Evolutionary conservation across 2,329 filamentous ascomycete genomes (phyloP).

Genomic region (Neonectria ditissima): DNA sequence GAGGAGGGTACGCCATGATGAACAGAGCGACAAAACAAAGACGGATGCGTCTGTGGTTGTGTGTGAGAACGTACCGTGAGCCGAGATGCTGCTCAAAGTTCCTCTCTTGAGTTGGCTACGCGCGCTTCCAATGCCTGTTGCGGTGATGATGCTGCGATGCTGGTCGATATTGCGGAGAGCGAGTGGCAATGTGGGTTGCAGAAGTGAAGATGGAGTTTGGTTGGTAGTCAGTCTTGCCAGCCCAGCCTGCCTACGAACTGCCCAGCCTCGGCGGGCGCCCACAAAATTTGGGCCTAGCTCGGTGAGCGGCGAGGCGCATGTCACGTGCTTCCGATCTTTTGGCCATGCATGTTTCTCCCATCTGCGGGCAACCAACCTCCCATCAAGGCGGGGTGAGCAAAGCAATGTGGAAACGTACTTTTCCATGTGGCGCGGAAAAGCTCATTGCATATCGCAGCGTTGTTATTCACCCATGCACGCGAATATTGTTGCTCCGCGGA

Average conservation of each 20-base stretch:
- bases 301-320: conserved; percentile 18
- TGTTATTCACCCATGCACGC: neutral
- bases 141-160: conserved; percentile 4
- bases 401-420: neutral
- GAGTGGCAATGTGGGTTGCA: conserved; percentile 26
- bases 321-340: conserved; percentile 16
- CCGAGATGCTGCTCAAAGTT: conserved; percentile 54
- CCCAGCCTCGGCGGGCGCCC: conserved; percentile 33
- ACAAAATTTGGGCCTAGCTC: conserved; percentile 23
- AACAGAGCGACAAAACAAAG: conserved; percentile 56
- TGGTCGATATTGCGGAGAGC: conserved; percentile 9
- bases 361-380: neutral
- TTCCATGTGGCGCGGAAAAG: conserved; percentile 18
- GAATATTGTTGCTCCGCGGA: conserved; percentile 7
- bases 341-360: neutral
- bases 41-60: conserved; percentile 40
- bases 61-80: conserved; percentile 64
- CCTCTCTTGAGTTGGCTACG: conserved; percentile 11
- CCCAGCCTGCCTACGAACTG: neutral
- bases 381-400: conserved; percentile 8
- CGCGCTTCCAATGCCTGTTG: conserved; percentile 5
- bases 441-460: conserved; percentile 13
- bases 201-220: conserved; percentile 6
- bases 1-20: conserved; percentile 88
- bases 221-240: conserved; percentile 21